A percentile compares a stretch with the other conserved stretches of the same genome.
phyloP scores from a whole-genome alignment of 2,329 filamentous ascomycete genomes.

The Ascocoryne sarcoides region DNA sequence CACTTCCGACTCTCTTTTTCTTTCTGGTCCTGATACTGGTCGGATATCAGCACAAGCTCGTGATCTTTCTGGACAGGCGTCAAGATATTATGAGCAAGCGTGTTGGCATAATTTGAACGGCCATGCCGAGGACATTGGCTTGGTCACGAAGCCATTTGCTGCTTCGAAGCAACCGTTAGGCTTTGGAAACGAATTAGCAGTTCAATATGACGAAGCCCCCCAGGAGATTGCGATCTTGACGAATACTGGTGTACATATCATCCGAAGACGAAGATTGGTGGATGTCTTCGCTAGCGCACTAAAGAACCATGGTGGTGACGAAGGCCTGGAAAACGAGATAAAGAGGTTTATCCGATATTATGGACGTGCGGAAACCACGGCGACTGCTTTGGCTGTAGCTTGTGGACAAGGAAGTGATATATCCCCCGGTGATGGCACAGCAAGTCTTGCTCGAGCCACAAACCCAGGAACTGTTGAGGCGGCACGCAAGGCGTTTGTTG shows the following conservation, averaged over 20 bases:
- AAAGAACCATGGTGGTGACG: constrained; percentile 62
- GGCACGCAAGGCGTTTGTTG: constrained; percentile 81
- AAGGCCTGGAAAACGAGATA: constrained; percentile 73
- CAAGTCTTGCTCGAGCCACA: constrained; percentile 59
- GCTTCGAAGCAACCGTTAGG: constrained; percentile 61
- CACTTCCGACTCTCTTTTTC: constrained; percentile 59
- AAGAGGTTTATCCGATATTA: constrained; percentile 79
- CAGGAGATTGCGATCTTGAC: constrained; percentile 87
- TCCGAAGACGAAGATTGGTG: constrained; percentile 75
- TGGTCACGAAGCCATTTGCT: constrained; percentile 64
- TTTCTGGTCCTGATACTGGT: constrained; percentile 80
- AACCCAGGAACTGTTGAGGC: constrained; percentile 81
- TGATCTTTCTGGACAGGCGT: constrained; percentile 27
- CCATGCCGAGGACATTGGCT: constrained; percentile 67
- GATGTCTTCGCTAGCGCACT: constrained; percentile 86
- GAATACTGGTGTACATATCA: constrained; percentile 79
- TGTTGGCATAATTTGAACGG: constrained; percentile 71
- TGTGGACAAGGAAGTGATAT: constrained; percentile 84
- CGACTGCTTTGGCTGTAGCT: constrained; percentile 85
- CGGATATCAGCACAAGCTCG: constrained; percentile 56
- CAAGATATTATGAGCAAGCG: constrained; percentile 64
- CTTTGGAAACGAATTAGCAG: constrained; percentile 90
- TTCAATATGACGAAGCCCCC: constrained; percentile 81
- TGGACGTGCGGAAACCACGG: constrained; percentile 79
- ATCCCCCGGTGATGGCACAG: constrained; percentile 50